Evolutionary conservation across 140 eudicot species (phyloP), one percentile per base, ranked within the genome.

Genomic region (Erigeron philadelphicus): DNA sequence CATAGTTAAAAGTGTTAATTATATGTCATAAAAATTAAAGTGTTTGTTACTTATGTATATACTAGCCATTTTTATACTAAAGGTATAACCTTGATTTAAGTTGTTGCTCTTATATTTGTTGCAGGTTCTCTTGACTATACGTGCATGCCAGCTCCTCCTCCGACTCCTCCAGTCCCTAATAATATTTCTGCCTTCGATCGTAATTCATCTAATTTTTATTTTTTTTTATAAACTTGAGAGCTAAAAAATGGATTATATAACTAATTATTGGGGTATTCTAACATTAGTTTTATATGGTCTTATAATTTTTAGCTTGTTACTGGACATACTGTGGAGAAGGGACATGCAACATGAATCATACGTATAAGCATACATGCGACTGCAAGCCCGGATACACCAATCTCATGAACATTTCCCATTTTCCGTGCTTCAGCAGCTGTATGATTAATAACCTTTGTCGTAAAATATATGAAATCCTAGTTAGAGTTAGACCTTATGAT

Each of bases 261-360:
- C 15, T 3, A 12, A 9, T 11, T 17, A 43, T 40, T 35, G 7
- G 13, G 25, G 52, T 49, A 12, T 45, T 73, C 17, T 58, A 11
- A 77, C 44, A 1, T 42, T 11, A 0, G 31, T 45, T 16, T 12
- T 5, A 31, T 8, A 48, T 53, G 64, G 53, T 44, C 2, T 75
- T 68, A 62, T 21, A 6, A 17, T 47, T 16, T 62, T 52, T 59
- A 76, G 81, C 81, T 43, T 76, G 81, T 55, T 70, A 64, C 54
- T 76, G 76, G 81, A 46, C 81, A 31, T 76, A 76, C 67, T 76
- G 81, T 46, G 81, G 81, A 76, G 81, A 76, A 70, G 81, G 81
- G 44, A 76, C 55, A 35, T 76, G 81, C 55, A 54, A 21, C 53
- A 76, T 8, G 63, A 64, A 70, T 47, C 43, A 63, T 19, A 44